Percentiles rank a stretch among this genome's conserved stretches.
These are phyloP conservation scores for Schoenoplectus tabernaemontani DNA, from an alignment of 202 grass and related monocot genomes.

Conservation along the genomic window DNA sequence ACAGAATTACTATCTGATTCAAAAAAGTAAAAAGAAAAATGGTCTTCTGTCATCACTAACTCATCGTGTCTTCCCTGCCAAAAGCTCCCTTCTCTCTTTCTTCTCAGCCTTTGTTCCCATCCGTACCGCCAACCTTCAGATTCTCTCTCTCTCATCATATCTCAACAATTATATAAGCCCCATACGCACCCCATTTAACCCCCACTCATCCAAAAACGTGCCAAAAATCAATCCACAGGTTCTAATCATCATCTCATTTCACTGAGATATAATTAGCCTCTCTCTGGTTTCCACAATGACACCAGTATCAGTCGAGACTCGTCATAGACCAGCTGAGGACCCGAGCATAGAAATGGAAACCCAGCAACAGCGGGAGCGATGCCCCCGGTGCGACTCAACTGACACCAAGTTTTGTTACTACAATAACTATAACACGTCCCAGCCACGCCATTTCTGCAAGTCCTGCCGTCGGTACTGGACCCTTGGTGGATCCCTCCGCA, in stretches of 20 bases:
- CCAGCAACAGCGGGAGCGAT: slow-evolving; percentile 39
- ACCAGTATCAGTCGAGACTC: slow-evolving; percentile 3
- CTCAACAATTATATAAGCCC: slow-evolving; percentile 20
- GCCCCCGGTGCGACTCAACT: slow-evolving; percentile 62
- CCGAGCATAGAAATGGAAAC: background rate
- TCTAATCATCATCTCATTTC: background rate
- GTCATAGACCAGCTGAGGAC: background rate
- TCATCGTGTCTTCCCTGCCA: slow-evolving; percentile 12
- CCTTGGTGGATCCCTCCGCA: slow-evolving; percentile 80
- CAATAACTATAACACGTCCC: slow-evolving; percentile 98
- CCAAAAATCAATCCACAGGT: background rate
- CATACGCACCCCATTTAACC: slow-evolving; percentile 1
- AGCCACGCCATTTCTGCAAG: slow-evolving; percentile 83
- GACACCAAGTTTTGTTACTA: slow-evolving; percentile 99
- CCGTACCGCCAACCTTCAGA: slow-evolving; percentile 20
- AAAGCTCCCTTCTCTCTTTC: slow-evolving; percentile 14
- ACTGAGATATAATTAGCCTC: background rate
- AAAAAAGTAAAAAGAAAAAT: slow-evolving; percentile 4
- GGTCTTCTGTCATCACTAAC: slow-evolving; percentile 16
- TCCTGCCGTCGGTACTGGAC: slow-evolving; percentile 98
- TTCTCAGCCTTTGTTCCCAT: slow-evolving; percentile 26
- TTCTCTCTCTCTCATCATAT: slow-evolving; percentile 1
- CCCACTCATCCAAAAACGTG: slow-evolving; percentile 1
- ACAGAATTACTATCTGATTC: background rate
- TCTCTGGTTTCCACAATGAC: slow-evolving; percentile 2